Base-by-base conservation (phyloP, 2,329 filamentous ascomycete species). In the Apiospora saccharicola region DNA sequence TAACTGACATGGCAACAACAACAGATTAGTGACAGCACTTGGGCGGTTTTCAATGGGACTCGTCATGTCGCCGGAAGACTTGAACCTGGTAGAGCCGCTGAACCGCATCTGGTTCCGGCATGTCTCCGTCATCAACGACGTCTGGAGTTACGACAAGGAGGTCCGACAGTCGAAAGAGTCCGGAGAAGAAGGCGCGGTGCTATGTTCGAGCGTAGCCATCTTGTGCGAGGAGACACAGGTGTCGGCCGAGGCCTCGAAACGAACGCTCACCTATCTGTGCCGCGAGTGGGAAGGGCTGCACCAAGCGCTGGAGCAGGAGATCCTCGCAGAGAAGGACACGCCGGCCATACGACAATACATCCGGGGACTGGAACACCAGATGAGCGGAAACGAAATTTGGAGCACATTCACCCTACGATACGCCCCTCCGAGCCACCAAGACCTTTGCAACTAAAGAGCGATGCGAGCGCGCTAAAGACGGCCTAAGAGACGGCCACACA, bases 111-210 rank as follows among this genome's bases (percentile, higher is more conserved):
- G 77, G 72, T 74, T 77, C 1, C 79, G 79, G 71, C 82, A 84
- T 49, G 75, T 83, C 57, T 77, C 80, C 4, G 72, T 83, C 13
- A 73, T 85, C 19, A 84, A 84, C 73, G 82, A 84, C 69, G 82
- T 84, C 67, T 82, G 75, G 73, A 80, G 77, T 61, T 84, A 70
- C 34, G 81, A 84, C 43, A 85, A 84, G 74, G 82, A 84, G 64
- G 76, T 71, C 12, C 64, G 47, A n/a, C 75, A 43, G 51, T 76
- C 53, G 12, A 72, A 72, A 46, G 71, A 13, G 70, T 67, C 68
- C 2, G 73, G 74, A 34, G 24, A 74, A 72, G 76, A 77, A 67
- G 82, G 82, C n/a, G 73, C 73, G 1, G 67, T 76, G 2, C 76
- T 84, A 1, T 82, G 81, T 74, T 78, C 78, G 1, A 75, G 78